A percentile compares a stretch with the other conserved stretches of the same genome.
These are phyloP conservation scores for Jamesozyma piceae DNA, from an alignment of 805 yeast genomes.

Conservation along the genomic window DNA sequence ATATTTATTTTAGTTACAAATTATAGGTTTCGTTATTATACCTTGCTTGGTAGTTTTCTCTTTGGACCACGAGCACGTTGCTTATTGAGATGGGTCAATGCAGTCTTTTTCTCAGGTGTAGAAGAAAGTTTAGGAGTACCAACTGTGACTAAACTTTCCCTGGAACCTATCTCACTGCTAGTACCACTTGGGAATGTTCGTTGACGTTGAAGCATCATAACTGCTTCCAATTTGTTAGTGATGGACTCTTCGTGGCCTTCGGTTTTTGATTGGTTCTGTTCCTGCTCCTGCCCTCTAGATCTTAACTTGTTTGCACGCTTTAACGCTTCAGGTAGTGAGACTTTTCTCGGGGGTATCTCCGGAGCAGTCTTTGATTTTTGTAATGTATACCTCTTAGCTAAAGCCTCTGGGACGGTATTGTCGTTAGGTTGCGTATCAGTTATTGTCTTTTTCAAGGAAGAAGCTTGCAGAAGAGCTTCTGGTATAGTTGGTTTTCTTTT, in stretches of 20 bases:
- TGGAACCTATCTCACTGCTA: not conserved
- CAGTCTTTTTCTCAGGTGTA: not conserved
- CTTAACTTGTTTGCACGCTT: slow-evolving; percentile 15
- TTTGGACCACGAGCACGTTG: slow-evolving; percentile 32
- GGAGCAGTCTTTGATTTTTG: slow-evolving; percentile 14
- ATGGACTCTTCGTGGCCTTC: too few relatives aligned
- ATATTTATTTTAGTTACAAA: not conserved
- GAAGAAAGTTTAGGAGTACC: slow-evolving; percentile 1
- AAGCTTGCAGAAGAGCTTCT: slow-evolving; percentile 16
- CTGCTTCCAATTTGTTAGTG: slow-evolving; percentile 10
- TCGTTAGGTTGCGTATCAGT: not conserved
- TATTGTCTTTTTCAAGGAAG: slow-evolving; percentile 3
- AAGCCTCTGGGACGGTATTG: slow-evolving; percentile 11
- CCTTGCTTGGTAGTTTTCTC: slow-evolving; percentile 29
- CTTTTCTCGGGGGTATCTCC: slow-evolving; percentile 21
- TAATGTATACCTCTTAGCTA: slow-evolving; percentile 8
- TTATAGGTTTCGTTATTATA: not conserved
- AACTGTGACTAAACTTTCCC: not conserved
- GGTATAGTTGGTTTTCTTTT: slow-evolving; percentile 11
- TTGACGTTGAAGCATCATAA: slow-evolving; percentile 7
- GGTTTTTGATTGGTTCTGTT: too few relatives aligned
- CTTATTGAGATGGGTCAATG: slow-evolving; percentile 26
- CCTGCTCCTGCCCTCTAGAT: not conserved
- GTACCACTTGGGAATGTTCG: not conserved
- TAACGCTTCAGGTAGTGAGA: slow-evolving; percentile 25